Conservation (phyloP, 257 asterid genomes). For the Ligustrum vulgare region DNA sequence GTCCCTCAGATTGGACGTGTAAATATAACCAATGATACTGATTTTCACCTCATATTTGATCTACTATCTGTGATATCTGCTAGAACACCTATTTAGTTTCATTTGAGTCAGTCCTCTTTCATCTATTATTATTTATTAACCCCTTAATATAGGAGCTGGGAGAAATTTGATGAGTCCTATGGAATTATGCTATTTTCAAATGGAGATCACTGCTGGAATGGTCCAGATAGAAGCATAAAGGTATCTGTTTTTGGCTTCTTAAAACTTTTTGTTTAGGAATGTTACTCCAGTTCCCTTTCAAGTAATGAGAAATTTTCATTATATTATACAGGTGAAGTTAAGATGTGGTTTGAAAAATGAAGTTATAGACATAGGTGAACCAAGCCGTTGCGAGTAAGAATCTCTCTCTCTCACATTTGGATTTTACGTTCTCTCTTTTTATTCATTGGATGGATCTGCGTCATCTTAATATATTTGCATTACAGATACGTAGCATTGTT, state of each 20-base stretch:
- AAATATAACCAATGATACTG: not conserved
- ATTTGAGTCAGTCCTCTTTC: conserved; percentile 2
- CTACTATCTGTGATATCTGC: not conserved
- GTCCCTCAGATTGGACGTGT: not conserved
- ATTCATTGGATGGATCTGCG: not conserved
- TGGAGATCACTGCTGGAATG: conserved; percentile 99
- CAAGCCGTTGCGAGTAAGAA: conserved; percentile 98
- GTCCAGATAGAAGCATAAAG: conserved; percentile 94
- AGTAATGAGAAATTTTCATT: not conserved
- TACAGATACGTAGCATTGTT: conserved; percentile 74
- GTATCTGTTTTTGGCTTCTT: conserved; percentile 26
- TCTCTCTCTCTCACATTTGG: not conserved
- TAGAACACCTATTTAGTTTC: not conserved
- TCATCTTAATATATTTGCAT: conserved; percentile 22
- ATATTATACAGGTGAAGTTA: conserved; percentile 64
- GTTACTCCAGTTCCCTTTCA: conserved; percentile 6
- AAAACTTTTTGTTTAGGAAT: not conserved
- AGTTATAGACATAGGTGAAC: conserved; percentile 85
- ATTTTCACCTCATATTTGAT: not conserved
- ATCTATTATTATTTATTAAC: conserved; percentile 17
- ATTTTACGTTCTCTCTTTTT: not conserved
- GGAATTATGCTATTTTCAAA: conserved; percentile 64
- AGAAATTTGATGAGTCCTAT: conserved; percentile 81
- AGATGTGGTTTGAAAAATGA: conserved; percentile 91
- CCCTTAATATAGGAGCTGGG: conserved; percentile 72